Base-by-base conservation (phyloP, 306 rosid genomes). In the Oxytropis ochrocephala region DNA sequence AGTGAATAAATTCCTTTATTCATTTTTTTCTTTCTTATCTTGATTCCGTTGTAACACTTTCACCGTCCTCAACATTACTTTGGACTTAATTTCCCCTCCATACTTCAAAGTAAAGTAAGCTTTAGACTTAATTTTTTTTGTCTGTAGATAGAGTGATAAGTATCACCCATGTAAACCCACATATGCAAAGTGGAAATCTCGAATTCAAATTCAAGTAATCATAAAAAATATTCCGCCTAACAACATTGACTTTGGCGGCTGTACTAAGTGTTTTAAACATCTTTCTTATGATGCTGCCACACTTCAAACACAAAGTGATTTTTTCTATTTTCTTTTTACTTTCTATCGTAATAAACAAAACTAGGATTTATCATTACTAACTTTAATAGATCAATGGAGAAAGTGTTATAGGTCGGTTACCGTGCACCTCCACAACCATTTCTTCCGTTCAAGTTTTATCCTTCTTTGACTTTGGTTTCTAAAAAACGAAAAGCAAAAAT, bases 401-500 rank as follows among this genome's bases (percentile, higher is more conserved):
- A 38, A 67, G 75, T 69, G 27, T 32, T 47, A 39, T 60, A 38
- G 80, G 78, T 76, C 64, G 80, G 84, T 79, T 64, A 56, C 43
- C 43, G 72, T 14, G 53, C 78, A 48, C 79, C 73, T 27, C 73
- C 72, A 61, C 32, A 43, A 44, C 19, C 77, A 64, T 73, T 78
- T 75, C 72, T 73, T 60, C 72, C 69, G 21, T 72, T 51, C 54
- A 73, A 73, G 74, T 67, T 72, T 73, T 2, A 64, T 39, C 77
- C 41, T 61, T 56, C 77, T 66, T 61, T 43, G 68, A 49, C 56
- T 14, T 29, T 70, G 33, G 11, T 75, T 1, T 56, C 0, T 44
- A 7, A 0, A 42, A 24, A 13, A 0, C 43, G 10, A 21, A 13
- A 43, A 3, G 2, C 11, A 4, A 16, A 55, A 19, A 9, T 3